These are phyloP conservation scores for Yamadazyma conglobata DNA, from an alignment of 1,139 yeast species.

Conservation along the genomic window DNA sequence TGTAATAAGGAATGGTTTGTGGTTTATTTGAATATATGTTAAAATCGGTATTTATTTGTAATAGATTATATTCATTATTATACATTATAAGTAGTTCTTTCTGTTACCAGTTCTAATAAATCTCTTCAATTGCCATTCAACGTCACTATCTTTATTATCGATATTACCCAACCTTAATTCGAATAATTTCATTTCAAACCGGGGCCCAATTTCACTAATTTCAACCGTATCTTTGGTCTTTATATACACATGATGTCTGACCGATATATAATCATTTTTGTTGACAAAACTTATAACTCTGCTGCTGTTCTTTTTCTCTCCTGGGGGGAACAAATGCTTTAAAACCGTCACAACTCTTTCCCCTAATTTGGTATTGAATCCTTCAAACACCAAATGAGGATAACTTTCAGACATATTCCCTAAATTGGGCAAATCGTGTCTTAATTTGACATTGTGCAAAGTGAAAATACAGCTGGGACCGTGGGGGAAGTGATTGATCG, in stretches of 20 bases:
- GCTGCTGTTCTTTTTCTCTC: constrained; percentile 85
- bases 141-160: constrained; percentile 96
- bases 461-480: constrained; percentile 97
- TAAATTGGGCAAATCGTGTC: constrained; percentile 85
- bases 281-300: constrained; percentile 91
- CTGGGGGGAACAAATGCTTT: constrained; percentile 93
- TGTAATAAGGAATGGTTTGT: too few relatives aligned
- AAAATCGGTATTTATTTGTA: too few relatives aligned
- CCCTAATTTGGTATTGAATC: constrained; percentile 82
- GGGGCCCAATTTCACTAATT: constrained; percentile 95
- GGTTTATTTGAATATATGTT: too few relatives aligned
- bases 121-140: constrained; percentile 93
- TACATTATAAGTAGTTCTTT: constrained; percentile 67
- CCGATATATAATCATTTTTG: constrained; percentile 85
- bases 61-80: too few relatives aligned
- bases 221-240: constrained; percentile 86
- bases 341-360: constrained; percentile 74
- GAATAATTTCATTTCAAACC: constrained; percentile 92
- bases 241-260: constrained; percentile 92
- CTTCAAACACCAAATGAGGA: constrained; percentile 92
- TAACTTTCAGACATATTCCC: constrained; percentile 90
- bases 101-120: constrained; percentile 93
- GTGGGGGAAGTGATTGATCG: constrained; percentile 93
- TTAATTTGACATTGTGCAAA: constrained; percentile 85
- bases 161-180: constrained; percentile 86